Conservation (phyloP, 2,329 filamentous ascomycete species). For the Aspergillus quadricinctus region DNA sequence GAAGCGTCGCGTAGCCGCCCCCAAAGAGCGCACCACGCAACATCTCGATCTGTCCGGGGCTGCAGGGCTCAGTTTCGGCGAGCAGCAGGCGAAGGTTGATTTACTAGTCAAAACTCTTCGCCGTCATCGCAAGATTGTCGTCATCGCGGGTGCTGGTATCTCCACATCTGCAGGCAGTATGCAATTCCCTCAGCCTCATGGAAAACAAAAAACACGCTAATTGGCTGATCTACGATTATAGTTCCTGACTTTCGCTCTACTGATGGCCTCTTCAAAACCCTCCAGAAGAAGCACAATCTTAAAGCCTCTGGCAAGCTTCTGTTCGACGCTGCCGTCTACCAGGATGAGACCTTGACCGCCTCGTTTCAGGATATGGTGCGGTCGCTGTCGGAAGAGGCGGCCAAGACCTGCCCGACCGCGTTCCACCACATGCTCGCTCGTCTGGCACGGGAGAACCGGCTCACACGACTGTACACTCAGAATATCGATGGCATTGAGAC, state of each 20-base stretch:
- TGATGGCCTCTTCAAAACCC: constrained; percentile 78
- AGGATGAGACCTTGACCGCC: constrained; percentile 79
- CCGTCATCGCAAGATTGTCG: constrained; percentile 93
- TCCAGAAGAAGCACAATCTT: constrained; percentile 82
- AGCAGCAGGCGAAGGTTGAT: constrained; percentile 61
- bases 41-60: constrained; percentile 63
- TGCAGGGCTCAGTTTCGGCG: constrained; percentile 30
- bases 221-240: constrained; percentile 30
- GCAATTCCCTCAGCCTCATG: constrained; percentile 35
- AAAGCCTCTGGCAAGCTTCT: constrained; percentile 92
- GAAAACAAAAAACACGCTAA: constrained; percentile 8
- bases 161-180: constrained; percentile 90
- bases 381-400: constrained; percentile 74
- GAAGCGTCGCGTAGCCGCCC: constrained; percentile 59
- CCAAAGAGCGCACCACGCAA: constrained; percentile 71
- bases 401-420: constrained; percentile 71
- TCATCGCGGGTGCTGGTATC: constrained; percentile 93
- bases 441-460: constrained; percentile 76
- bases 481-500: constrained; percentile 97
- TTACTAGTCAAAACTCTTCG: constrained; percentile 70
- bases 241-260: constrained; percentile 95
- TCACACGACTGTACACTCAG: constrained; percentile 89
- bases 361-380: constrained; percentile 97
- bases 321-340: constrained; percentile 97
- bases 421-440: constrained; percentile 95